Evolutionary conservation across 129 eudicot genomes (phyloP).

Genomic region (Lonicera japonica): DNA sequence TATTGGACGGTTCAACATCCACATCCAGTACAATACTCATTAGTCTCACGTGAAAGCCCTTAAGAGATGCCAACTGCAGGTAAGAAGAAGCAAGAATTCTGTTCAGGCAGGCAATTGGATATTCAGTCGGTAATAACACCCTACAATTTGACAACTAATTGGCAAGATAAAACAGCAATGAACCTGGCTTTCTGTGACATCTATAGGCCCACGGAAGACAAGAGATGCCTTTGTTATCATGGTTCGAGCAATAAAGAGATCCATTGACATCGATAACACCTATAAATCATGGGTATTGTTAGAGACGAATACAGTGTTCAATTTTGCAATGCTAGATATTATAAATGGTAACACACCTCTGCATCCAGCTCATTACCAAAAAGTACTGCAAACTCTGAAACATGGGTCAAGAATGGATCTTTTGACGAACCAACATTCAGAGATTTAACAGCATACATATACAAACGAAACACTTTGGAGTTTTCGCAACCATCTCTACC

Average conservation of each 20-base stretch:
- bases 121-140: neutral
- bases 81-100: slow-evolving; percentile 3
- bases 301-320: neutral
- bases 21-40: slow-evolving; percentile 99
- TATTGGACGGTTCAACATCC: slow-evolving; percentile 94
- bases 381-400: slow-evolving; percentile 83
- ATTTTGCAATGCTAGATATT: neutral
- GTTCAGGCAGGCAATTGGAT: slow-evolving; percentile 4
- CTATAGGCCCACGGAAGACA: slow-evolving; percentile 62
- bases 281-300: slow-evolving; percentile 7
- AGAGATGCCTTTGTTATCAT: slow-evolving; percentile 80
- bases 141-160: neutral
- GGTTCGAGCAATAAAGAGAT: slow-evolving; percentile 89
- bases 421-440: slow-evolving; percentile 64
- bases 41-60: slow-evolving; percentile 91
- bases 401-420: slow-evolving; percentile 79
- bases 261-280: slow-evolving; percentile 99
- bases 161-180: slow-evolving; percentile 3
- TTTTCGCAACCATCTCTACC: slow-evolving; percentile 37
- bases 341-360: slow-evolving; percentile 51
- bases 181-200: slow-evolving; percentile 73
- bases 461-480: slow-evolving; percentile 42
- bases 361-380: slow-evolving; percentile 97
- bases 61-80: slow-evolving; percentile 66
- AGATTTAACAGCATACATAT: slow-evolving; percentile 81